These are phyloP conservation scores for Fusarium compactum DNA, from an alignment of 2,329 filamentous ascomycete genomes.

Conservation along the genomic window DNA sequence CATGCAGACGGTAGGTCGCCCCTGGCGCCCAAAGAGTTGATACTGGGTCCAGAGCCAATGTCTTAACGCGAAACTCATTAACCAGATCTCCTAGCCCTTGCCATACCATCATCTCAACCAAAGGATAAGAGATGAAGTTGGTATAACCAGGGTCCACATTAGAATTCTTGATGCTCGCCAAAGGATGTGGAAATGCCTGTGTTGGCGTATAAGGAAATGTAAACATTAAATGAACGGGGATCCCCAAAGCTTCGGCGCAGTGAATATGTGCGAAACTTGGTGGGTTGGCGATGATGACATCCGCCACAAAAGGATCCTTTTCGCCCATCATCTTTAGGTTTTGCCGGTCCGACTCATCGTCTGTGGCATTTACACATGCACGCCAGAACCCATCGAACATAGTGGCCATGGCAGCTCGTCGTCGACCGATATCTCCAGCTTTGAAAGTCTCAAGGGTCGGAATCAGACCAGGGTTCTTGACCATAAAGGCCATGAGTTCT, in stretches of 20 bases:
- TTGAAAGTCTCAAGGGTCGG: conserved; percentile 79
- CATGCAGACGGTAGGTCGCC: conserved; percentile 76
- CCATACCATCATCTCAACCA: conserved; percentile 91
- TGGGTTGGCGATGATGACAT: conserved; percentile 89
- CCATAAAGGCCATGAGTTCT: conserved; percentile 90
- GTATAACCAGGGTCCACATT: conserved; percentile 79
- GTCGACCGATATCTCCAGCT: conserved; percentile 76
- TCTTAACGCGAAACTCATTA: conserved; percentile 78
- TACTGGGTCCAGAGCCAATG: conserved; percentile 77
- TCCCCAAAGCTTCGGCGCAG: conserved; percentile 81
- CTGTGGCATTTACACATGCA: conserved; percentile 79
- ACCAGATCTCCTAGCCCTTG: conserved; percentile 86
- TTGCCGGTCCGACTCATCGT: conserved; percentile 68
- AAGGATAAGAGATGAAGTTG: conserved; percentile 83
- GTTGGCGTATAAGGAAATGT: conserved; percentile 87
- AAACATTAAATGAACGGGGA: conserved; percentile 88
- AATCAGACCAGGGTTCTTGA: conserved; percentile 84
- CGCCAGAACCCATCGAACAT: conserved; percentile 90
- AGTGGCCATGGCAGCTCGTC: conserved; percentile 78
- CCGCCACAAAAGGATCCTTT: conserved; percentile 72
- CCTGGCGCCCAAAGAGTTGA: conserved; percentile 83
- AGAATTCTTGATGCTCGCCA: conserved; percentile 79
- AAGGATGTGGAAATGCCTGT: conserved; percentile 78
- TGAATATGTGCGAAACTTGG: conserved; percentile 83
- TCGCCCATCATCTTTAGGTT: conserved; percentile 75